Evolutionary conservation across 2,329 filamentous ascomycete species (phyloP).

Genomic region (Trichoderma sp.): DNA sequence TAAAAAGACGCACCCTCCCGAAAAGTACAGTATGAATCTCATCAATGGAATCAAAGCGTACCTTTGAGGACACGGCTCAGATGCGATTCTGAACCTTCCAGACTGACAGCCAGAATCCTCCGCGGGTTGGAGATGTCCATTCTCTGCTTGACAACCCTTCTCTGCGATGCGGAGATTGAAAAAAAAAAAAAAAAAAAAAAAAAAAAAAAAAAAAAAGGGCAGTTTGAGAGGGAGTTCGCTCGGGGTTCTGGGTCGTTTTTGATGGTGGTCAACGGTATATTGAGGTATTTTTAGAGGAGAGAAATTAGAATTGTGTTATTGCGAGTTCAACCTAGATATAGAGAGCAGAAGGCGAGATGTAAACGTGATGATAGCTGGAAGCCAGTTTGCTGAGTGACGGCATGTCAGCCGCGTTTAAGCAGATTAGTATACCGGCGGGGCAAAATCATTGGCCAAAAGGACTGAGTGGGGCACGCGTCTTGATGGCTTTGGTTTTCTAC

Average conservation of each 20-base stretch:
- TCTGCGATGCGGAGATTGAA: neutral
- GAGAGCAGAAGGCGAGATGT: neutral
- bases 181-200: neutral
- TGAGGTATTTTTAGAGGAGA: neutral
- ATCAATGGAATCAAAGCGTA: conserved; percentile 31
- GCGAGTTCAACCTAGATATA: neutral
- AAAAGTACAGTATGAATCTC: rapidly evolving
- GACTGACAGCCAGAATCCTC: conserved; percentile 60
- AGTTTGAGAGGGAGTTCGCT: neutral
- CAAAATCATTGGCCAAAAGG: neutral
- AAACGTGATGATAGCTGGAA: neutral
- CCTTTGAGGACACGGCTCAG: conserved; percentile 57
- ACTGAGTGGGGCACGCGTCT: neutral
- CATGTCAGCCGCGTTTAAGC: conserved; percentile 10
- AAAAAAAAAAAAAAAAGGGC: neutral
- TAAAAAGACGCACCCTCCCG: neutral
- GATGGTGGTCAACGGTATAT: rapidly evolving
- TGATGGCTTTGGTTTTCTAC: neutral
- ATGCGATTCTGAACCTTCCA: conserved; percentile 48
- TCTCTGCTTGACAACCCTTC: neutral
- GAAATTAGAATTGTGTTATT: neutral
- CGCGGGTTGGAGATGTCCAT: conserved; percentile 53
- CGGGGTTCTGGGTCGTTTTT: neutral
- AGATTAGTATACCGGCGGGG: neutral
- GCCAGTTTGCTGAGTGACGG: conserved; percentile 11